phyloP scores from a whole-genome alignment of 2,329 filamentous ascomycete species.

The Claviceps sp. region DNA sequence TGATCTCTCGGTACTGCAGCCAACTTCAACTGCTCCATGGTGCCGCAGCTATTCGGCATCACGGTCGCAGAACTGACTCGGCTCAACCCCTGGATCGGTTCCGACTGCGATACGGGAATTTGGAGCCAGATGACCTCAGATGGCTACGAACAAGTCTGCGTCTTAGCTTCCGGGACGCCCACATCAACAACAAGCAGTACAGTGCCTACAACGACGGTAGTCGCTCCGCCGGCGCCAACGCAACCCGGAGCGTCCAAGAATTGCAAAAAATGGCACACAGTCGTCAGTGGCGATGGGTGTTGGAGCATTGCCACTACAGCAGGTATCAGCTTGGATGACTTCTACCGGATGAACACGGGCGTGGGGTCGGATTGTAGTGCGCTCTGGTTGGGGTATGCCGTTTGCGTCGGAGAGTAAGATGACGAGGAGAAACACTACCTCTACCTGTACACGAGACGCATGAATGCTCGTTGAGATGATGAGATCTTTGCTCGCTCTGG shows the following conservation, averaged over 20 bases:
- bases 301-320: neutral
- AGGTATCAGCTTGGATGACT: neutral
- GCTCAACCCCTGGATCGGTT: constrained; percentile 2
- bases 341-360: neutral
- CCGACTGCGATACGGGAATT: neutral
- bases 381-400: neutral
- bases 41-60: neutral
- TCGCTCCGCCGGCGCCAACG: neutral
- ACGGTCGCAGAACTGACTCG: neutral
- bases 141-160: constrained; percentile 1
- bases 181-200: neutral
- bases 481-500: neutral
- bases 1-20: neutral
- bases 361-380: neutral
- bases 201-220: neutral
- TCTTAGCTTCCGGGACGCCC: neutral
- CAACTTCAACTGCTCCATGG: neutral
- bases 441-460: neutral
- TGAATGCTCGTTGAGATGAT: neutral
- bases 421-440: neutral
- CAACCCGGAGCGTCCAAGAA: neutral
- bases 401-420: neutral
- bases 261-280: neutral
- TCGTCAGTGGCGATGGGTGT: neutral
- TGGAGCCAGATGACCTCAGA: neutral